phyloP scores from a whole-genome alignment of 495 filamentous ascomycete genomes.

The Aspergillus bertholletiae region DNA sequence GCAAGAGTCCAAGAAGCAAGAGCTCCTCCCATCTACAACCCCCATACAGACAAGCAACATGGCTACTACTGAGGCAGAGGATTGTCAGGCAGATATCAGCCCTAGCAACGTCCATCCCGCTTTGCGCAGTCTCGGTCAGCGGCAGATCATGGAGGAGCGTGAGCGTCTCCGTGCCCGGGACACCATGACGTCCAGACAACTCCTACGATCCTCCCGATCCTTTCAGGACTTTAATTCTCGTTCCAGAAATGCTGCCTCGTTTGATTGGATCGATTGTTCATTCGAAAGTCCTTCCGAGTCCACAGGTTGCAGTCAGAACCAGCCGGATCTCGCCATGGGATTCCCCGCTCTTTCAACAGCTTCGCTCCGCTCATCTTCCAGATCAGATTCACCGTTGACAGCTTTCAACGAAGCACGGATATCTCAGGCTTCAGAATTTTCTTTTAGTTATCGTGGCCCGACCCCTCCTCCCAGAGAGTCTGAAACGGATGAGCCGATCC shows the following conservation, averaged over 20 bases:
- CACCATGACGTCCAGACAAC: neutral
- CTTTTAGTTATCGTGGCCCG: neutral
- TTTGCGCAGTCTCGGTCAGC: slow-evolving; percentile 13
- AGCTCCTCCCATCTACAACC: neutral
- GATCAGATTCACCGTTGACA: neutral
- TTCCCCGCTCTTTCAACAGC: neutral
- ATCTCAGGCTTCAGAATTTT: neutral
- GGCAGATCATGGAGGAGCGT: slow-evolving; percentile 15
- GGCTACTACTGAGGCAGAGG: neutral
- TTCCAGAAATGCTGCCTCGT: neutral
- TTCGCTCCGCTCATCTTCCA: neutral
- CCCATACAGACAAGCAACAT: neutral
- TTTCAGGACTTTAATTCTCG: slow-evolving; percentile 2
- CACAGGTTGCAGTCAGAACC: neutral
- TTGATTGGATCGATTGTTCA: neutral
- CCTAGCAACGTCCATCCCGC: slow-evolving; percentile 23
- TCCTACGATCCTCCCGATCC: slow-evolving; percentile 3
- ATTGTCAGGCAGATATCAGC: slow-evolving; percentile 7
- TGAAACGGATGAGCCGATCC: neutral
- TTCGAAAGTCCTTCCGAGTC: neutral
- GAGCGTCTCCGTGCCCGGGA: neutral
- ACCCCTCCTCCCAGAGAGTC: neutral
- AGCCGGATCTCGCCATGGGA: neutral
- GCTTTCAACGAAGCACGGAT: neutral
- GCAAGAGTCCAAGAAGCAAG: slow-evolving; percentile 5